Evolutionary conservation across 768 basidiomycete species (phyloP), one percentile per base, ranked within the genome.

Genomic region (Mrakia gelida): DNA sequence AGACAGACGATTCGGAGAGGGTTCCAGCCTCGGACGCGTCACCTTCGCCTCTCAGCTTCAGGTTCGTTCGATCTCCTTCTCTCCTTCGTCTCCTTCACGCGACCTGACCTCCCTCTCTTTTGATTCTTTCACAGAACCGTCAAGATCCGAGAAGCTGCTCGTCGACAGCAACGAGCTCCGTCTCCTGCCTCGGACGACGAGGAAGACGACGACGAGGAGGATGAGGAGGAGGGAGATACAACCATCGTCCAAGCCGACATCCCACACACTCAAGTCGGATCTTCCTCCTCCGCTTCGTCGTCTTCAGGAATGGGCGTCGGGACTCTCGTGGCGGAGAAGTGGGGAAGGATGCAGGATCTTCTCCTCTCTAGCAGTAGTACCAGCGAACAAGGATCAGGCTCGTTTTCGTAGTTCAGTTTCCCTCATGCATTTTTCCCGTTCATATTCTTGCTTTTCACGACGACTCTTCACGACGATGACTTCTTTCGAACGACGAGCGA

Each of bases 141-240:
- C 49, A 52, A 52, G 18, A 52, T 52, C 16, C 15, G 49, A 21
- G 49, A 52, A 21, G 49, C 49, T 21, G 49, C 18, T 21, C 26
- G n/a, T 11, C 10, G 26, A 13, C 59, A 9, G 0, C 26, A n/a
- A 23, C 59, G 23, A 26, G 59, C n/a, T 0, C 10, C 59, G 1
- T 59, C 23, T 15, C 59, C 28, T 28, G n/a, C 59, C 26, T 59
- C 59, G 23, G 32, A 18, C 54, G 54, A 73, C 9, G 32, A 61
- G 21, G 52, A 56, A 2, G 72, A 13, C 7, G 54, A 52, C 26
- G 49, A 73, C 10, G 71, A 73, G 5, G 71, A 54, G n/a, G 71
- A 72, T 3, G 71, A 73, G 18, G 73, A 73, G 13, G 73, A 56
- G 16, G 7, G 7, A 34, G 73, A 73, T 34, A 30, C 18, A 61